These are phyloP conservation scores for Fusarium chlamydosporum DNA, from an alignment of 2,329 filamentous ascomycete species.

Conservation along the genomic window DNA sequence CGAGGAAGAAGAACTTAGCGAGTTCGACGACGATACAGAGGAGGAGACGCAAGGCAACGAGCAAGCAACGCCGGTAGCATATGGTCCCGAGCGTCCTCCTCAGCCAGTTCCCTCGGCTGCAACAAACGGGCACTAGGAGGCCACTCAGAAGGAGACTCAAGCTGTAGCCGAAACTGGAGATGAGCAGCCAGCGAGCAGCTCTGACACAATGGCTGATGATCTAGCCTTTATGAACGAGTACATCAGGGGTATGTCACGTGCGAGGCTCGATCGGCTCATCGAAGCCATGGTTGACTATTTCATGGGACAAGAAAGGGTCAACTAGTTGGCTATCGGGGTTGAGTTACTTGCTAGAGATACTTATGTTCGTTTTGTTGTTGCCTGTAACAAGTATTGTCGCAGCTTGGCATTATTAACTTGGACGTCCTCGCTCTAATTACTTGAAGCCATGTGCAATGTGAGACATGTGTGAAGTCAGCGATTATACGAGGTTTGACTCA, in stretches of 20 bases:
- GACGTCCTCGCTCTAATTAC: constrained; percentile 25
- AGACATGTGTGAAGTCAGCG: constrained; percentile 18
- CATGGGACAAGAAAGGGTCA: constrained; percentile 12
- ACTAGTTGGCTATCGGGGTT: constrained; percentile 39
- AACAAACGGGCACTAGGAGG: constrained; percentile 62
- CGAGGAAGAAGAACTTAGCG: constrained; percentile 73
- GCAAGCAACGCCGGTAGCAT: constrained; percentile 58
- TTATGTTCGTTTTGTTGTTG: constrained; percentile 41
- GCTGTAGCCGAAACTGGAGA: constrained; percentile 23
- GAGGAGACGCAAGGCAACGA: constrained; percentile 61
- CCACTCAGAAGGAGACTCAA: constrained; percentile 39
- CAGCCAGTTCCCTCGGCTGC: constrained; percentile 54
- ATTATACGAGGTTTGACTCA: neutral
- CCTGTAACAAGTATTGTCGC: constrained; percentile 49
- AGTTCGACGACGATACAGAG: constrained; percentile 74
- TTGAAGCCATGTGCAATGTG: constrained; percentile 13
- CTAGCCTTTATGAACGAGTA: constrained; percentile 1
- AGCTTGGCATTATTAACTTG: constrained; percentile 49
- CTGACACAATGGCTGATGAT: neutral
- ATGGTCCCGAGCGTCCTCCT: constrained; percentile 65
- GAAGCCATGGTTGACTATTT: constrained; percentile 22
- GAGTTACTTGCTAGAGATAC: constrained; percentile 38
- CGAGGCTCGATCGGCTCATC: constrained; percentile 25
- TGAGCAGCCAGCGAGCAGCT: neutral
- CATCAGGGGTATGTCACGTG: constrained; percentile 12